Evolutionary conservation across 2,329 filamentous ascomycete species (phyloP), one percentile per base, ranked within the genome.

Genomic region (Cephalotrichum gorgonifer): DNA sequence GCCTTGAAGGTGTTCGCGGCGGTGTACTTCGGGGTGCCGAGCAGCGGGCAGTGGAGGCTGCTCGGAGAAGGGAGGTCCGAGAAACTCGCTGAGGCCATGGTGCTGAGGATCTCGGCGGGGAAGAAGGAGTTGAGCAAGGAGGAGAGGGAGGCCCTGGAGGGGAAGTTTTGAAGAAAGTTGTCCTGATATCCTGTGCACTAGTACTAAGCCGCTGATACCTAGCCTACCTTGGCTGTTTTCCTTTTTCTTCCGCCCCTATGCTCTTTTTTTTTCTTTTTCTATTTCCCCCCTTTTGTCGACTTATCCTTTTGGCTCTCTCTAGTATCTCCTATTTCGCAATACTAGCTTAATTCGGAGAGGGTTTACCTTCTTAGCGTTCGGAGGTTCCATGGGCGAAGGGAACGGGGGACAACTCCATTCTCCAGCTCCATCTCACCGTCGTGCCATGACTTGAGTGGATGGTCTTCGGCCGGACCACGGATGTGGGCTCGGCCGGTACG

Each of bases 1-100:
- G 57, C 60, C 1, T 46, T 62, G 20, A 53, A 52, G 17, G 54
- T 64, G 3, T 52, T 66, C 20, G 56, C 53, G 11, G 58, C 61
- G 3, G 62, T 67, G 28, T 66, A 65, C 54, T 64, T 66, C 47
- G 61, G 63, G 27, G 54, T 66, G 3, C 59, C 59, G n/a, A 60
- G 57, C 15, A 59, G 57, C 8, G 64, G 64, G 20, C 61, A 64
- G 53, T 68, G 63, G 57, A 54, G 64, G 30, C 49, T 67, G 11
- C 60, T 59, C 45, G 65, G 65, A 3, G 47, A 63, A 7, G 62
- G 62, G 6, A 54, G 53, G 1, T 61, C 57, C 38, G 47, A 56
- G 14, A 55, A 57, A 30, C 52, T 66, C 45, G 64, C 63, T 1
- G 49, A 50, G 27, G 64, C 58, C 49, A 66, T 62, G 23, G 46